These are phyloP conservation scores for Pterulicium gracile DNA, from an alignment of 1,284 basidiomycete genomes.

Conservation along the genomic window DNA sequence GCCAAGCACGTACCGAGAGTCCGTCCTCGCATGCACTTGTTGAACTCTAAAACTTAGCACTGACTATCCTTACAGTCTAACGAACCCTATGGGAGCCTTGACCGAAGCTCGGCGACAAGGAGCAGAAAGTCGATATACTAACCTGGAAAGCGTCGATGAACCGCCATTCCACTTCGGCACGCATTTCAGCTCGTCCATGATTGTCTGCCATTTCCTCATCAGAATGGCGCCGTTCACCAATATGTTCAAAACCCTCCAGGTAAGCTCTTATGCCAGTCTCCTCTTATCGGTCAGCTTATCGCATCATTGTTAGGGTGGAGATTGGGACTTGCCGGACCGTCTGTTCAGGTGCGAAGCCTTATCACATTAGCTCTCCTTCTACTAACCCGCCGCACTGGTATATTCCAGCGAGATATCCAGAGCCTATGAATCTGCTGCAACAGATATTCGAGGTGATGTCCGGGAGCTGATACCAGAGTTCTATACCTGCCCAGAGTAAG, in stretches of 20 bases:
- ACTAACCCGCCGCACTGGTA: neutral
- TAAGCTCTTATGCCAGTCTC: neutral
- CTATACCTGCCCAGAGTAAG: slow-evolving; percentile 68
- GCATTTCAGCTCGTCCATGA: slow-evolving; percentile 95
- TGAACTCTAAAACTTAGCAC: slow-evolving; percentile 7
- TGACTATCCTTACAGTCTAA: slow-evolving; percentile 35
- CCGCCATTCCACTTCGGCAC: slow-evolving; percentile 90
- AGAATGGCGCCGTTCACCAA: slow-evolving; percentile 83
- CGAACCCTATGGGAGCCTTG: slow-evolving; percentile 88
- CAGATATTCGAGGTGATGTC: slow-evolving; percentile 86
- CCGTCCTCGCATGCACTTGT: slow-evolving; percentile 16
- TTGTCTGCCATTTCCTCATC: slow-evolving; percentile 92
- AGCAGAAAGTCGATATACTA: slow-evolving; percentile 67
- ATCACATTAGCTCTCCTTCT: neutral
- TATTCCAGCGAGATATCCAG: slow-evolving; percentile 53
- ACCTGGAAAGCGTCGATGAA: slow-evolving; percentile 74
- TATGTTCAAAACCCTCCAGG: slow-evolving; percentile 84
- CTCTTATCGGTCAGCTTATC: neutral
- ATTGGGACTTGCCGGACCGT: slow-evolving; percentile 93
- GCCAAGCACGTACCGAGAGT: slow-evolving; percentile 70
- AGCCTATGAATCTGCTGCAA: slow-evolving; percentile 79
- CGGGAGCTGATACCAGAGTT: slow-evolving; percentile 93
- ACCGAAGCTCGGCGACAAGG: slow-evolving; percentile 64
- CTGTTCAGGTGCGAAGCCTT: slow-evolving; percentile 56
- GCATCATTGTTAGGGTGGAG: slow-evolving; percentile 53